These are phyloP conservation scores for Flaveria linearis DNA, from an alignment of 129 eudicot species.

Conservation along the genomic window DNA sequence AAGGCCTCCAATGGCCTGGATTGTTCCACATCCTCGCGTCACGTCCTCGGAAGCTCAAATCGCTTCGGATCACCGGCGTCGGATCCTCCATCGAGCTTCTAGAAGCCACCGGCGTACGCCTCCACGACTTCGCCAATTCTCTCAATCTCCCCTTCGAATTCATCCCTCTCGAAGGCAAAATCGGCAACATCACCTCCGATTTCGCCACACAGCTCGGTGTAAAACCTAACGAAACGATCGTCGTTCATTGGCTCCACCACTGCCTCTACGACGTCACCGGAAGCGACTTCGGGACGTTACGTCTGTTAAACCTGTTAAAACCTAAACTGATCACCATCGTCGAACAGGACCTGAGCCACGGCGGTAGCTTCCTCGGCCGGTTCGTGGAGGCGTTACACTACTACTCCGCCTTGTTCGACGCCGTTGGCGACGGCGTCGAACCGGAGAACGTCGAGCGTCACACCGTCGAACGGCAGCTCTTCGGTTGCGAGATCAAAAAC, in stretches of 20 bases:
- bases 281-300: conserved; percentile 56
- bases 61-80: conserved; percentile 68
- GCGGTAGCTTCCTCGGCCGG: conserved; percentile 64
- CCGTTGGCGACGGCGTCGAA: conserved; percentile 78
- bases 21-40: conserved; percentile 84
- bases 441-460: conserved; percentile 57
- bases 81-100: conserved; percentile 62
- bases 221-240: conserved; percentile 47
- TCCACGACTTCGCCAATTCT: conserved; percentile 70
- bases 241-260: conserved; percentile 90
- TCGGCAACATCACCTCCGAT: conserved; percentile 54
- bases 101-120: conserved; percentile 69
- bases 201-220: conserved; percentile 42
- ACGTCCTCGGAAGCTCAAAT: conserved; percentile 49
- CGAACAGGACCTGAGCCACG: conserved; percentile 79
- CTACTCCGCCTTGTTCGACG: conserved; percentile 88
- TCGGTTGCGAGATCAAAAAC: conserved; percentile 81
- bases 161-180: conserved; percentile 64
- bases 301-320: conserved; percentile 41
- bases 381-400: conserved; percentile 93
- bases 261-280: conserved; percentile 81
- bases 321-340: conserved; percentile 75
- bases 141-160: conserved; percentile 77
- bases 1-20: conserved; percentile 97
- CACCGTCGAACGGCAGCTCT: conserved; percentile 72